These are phyloP conservation scores for Fusarium sp. DNA, from an alignment of 2,329 filamentous ascomycete genomes.

Conservation along the genomic window DNA sequence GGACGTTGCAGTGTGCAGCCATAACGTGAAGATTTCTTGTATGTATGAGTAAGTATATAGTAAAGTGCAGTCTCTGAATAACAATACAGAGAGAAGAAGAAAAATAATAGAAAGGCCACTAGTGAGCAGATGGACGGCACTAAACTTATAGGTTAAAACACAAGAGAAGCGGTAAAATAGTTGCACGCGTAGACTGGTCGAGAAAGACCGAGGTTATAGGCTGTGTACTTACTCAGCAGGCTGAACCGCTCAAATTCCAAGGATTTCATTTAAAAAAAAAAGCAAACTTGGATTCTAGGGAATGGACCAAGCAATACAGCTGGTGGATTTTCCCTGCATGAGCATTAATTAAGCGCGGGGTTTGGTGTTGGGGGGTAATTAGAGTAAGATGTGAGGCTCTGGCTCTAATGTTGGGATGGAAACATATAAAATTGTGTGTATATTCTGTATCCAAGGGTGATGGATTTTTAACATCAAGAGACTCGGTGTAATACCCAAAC, in stretches of 20 bases:
- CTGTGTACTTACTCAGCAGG: conserved; percentile 40
- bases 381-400: conserved; percentile 28
- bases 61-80: conserved; percentile 3
- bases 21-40: conserved; percentile 12
- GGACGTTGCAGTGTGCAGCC: conserved; percentile 17
- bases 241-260: conserved; percentile 33
- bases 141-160: conserved; percentile 36
- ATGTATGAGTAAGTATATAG: conserved; percentile 15
- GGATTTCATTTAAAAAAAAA: conserved; percentile 31
- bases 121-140: conserved; percentile 27
- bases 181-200: conserved; percentile 22
- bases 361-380: conserved; percentile 19
- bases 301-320: conserved; percentile 8
- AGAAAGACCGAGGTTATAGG: conserved; percentile 41
- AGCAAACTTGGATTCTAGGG: conserved; percentile 32
- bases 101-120: conserved; percentile 25
- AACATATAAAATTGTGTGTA: not conserved
- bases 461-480: not conserved
- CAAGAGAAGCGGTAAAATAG: conserved; percentile 36
- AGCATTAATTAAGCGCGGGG: conserved; percentile 29
- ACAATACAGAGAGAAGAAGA: conserved; percentile 14
- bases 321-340: conserved; percentile 25
- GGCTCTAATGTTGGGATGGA: conserved; percentile 21
- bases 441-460: not conserved
- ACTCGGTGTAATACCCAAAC: not conserved